These are phyloP conservation scores for Leccinum sublutescens DNA, from an alignment of 768 basidiomycete genomes.

Conservation along the genomic window DNA sequence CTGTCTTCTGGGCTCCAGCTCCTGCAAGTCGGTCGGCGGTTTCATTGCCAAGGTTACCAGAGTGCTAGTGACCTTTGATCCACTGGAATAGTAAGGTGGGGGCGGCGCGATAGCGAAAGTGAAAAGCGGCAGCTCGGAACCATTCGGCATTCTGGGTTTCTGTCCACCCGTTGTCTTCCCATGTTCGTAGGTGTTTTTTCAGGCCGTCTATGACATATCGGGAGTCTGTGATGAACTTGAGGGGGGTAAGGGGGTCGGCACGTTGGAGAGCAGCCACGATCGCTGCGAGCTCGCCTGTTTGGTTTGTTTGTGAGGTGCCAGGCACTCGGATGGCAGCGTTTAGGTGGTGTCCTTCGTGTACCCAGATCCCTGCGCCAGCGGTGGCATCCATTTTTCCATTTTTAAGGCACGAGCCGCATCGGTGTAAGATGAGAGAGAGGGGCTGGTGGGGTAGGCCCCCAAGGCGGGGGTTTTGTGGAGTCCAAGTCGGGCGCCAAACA, in stretches of 20 bases:
- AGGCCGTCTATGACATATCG: background rate
- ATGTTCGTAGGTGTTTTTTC: slow-evolving; percentile 10
- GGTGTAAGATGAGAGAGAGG: no score
- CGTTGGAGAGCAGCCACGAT: background rate
- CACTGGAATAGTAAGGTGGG: slow-evolving; percentile 21
- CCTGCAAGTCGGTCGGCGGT: slow-evolving; percentile 24
- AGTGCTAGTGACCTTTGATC: slow-evolving; percentile 26
- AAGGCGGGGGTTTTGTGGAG: no score
- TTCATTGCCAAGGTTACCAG: slow-evolving; percentile 21
- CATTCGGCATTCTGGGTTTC: slow-evolving; percentile 12
- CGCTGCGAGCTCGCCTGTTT: background rate
- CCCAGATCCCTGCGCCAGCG: background rate
- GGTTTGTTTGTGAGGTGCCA: background rate
- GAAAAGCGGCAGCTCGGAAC: slow-evolving; percentile 2
- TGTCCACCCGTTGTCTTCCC: no score
- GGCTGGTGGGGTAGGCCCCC: no score
- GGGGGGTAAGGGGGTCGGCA: background rate
- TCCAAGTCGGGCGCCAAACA: no score
- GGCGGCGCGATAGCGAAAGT: slow-evolving; percentile 12
- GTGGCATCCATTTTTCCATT: no score
- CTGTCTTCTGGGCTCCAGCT: slow-evolving; percentile 8
- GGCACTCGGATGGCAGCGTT: background rate
- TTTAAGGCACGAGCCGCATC: no score
- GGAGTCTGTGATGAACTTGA: background rate
- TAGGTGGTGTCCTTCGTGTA: background rate